Conservation (phyloP, 2,329 filamentous ascomycete genomes). For the Colletotrichum brevisporum region DNA sequence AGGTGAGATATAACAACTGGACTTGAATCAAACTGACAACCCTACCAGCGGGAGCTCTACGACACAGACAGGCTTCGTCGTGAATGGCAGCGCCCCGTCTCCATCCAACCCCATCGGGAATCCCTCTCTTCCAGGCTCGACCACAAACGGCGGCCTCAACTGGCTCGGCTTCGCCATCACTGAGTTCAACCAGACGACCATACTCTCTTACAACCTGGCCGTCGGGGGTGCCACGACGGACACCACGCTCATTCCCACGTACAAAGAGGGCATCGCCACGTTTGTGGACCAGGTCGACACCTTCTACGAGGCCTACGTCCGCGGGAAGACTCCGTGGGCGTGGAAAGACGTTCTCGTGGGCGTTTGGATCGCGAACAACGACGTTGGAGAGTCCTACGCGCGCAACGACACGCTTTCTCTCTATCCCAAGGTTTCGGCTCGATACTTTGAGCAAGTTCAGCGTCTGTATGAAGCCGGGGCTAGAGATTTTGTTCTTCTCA, state of each 20-base stretch:
- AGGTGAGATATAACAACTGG: too few species aligned
- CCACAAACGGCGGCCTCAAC: constrained; percentile 64
- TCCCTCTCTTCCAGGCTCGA: constrained; percentile 66
- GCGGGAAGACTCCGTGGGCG: background rate
- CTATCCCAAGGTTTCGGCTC: constrained; percentile 54
- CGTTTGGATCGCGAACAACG: constrained; percentile 70
- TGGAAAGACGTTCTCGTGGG: constrained; percentile 53
- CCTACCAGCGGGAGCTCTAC: constrained; percentile 15
- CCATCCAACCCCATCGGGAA: constrained; percentile 72
- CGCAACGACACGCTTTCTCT: constrained; percentile 49
- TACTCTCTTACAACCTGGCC: constrained; percentile 68
- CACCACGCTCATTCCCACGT: constrained; percentile 64
- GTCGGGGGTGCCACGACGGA: constrained; percentile 69
- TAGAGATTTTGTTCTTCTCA: constrained; percentile 71
- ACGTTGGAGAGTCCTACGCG: constrained; percentile 63
- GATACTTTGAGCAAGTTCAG: constrained; percentile 58
- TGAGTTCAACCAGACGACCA: constrained; percentile 59
- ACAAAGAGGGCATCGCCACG: constrained; percentile 59
- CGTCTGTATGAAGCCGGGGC: constrained; percentile 67
- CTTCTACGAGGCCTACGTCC: constrained; percentile 2
- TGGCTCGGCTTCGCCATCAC: constrained; percentile 65
- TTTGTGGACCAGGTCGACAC: constrained; percentile 63
- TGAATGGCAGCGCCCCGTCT: constrained; percentile 14
- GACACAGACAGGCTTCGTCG: constrained; percentile 12
- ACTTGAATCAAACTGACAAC: background rate